Base-by-base conservation (phyloP, 768 basidiomycete species). In the Termitomyces titanicus region DNA sequence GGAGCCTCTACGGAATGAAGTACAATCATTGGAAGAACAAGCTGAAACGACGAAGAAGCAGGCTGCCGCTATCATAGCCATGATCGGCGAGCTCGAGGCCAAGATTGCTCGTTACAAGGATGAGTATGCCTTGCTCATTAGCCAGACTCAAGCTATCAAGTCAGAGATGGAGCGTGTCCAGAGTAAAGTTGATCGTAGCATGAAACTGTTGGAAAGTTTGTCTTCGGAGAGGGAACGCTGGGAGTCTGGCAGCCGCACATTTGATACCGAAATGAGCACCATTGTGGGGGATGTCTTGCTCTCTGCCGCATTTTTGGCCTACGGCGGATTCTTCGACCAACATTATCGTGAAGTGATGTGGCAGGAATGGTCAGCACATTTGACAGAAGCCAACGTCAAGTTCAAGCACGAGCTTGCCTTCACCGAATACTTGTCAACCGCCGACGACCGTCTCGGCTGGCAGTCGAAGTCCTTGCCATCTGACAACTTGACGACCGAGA, bases 251-350 rank as follows among this genome's bases (percentile, higher is more conserved):
- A 98, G 95, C 70, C 85, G 88, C 47, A 94, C 94, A 0, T 99
- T 99, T 68, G 97, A 98, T 64, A 84, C 87, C 1, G 96, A 98
- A 70, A 98, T 98, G 96, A 89, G 92, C 68, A 99, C 97, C 40
- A 95, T 98, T 59, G 93, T 95, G 34, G 97, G 97, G 24, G 96
- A 99, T 68, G 95, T 98, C 43, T 74, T 99, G 29, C 80, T 98
- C 34, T 97, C 96, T 39, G 89, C 96, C 1, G 97, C 92, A 0
- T 98, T 98, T 84, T 73, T 98, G 56, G 95, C 97, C 1, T 99
- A 99, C 63, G 88, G 90, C 20, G 97, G 97, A 50, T 98, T 94
- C 84, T 99, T 98, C 68, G 97, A 99, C 68, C 97, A 99, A 69
- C 88, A 93, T 66, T 96, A 98, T 74, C 92, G 97, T 57, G 94